Percentiles rank a stretch among this genome's conserved stretches.
Evolutionary conservation across 106 monocot species (phyloP).

Genomic region (Posidonia australis): DNA sequence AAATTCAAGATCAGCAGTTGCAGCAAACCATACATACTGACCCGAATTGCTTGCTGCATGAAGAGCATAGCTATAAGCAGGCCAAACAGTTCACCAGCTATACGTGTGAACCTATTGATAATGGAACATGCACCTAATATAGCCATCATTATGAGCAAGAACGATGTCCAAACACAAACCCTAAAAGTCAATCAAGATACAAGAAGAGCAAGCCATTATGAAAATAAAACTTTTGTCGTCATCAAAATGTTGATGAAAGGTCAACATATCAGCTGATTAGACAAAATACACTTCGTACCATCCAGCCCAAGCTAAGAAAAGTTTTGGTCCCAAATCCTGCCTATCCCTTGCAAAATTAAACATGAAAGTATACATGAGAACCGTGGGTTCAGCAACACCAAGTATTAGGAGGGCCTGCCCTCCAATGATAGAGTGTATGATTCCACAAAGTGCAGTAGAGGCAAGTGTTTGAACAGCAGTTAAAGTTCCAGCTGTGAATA

Average conservation of each 20-base stretch:
- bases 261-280: neutral
- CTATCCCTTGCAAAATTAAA: conserved; percentile 21
- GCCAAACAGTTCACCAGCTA: conserved; percentile 63
- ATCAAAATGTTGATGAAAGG: neutral
- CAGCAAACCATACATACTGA: conserved; percentile 5
- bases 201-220: neutral
- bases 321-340: conserved; percentile 20
- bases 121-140: conserved; percentile 69
- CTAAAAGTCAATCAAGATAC: conserved; percentile 17
- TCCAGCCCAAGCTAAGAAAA: conserved; percentile 35
- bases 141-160: conserved; percentile 45
- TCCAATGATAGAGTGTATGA: conserved; percentile 34
- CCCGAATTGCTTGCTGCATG: conserved; percentile 63
- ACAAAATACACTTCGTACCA: conserved; percentile 14
- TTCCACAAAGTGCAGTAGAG: conserved; percentile 32
- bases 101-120: conserved; percentile 57
- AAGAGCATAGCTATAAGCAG: conserved; percentile 65
- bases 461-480: conserved; percentile 40
- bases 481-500: conserved; percentile 15
- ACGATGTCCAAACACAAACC: conserved; percentile 58
- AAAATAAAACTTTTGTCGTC: neutral
- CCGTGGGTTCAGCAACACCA: conserved; percentile 36
- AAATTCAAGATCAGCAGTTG: neutral
- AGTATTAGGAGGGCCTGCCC: conserved; percentile 34
- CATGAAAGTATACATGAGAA: conserved; percentile 18